Evolutionary conservation across 2,329 filamentous ascomycete genomes (phyloP), one percentile per base, ranked within the genome.

Genomic region (Cordyceps javanica): DNA sequence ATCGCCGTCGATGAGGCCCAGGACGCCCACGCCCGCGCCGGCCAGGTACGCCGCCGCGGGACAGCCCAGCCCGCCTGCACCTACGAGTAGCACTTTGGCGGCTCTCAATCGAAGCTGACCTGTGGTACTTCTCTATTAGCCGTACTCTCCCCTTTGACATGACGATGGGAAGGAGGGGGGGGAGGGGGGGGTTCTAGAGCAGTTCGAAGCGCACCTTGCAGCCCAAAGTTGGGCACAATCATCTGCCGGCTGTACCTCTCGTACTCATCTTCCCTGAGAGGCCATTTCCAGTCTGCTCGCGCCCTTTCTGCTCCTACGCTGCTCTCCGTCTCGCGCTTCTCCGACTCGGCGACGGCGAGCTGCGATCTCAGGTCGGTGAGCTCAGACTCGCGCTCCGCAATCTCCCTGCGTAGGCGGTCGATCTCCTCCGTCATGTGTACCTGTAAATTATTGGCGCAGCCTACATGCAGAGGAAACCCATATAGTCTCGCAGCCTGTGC

Each of bases 11-110:
- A 94, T 83, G 8, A 99, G 76, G 0, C 93, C 92, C 19, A 99
- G 72, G 0, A 80, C 89, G 9, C 92, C 91, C 1, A 97, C 81
- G 0, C 94, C 94, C 1, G 94, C 89, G 23, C 91, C 93, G 10
- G 91, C 90, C 1, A 99, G 82, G 68, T 99, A 99, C n/a, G 89
- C 82, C 0, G 92, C 90, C 13, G 94, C 91, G 11, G 94, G 94
- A 69, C 91, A 97, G 11, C 94, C 94, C 13, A 99, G 76, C 0
- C 94, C 94, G 6, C 94, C 94, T 2, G 90, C 87, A 11, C 94
- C 94, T 25, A 99, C 82, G 48, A 99, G 78, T 8, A 97, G 79
- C 5, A 97, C 86, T 21, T 79, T 83, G 1, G 90, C 79, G 1
- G 79, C 75, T 65, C 85, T 88, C 16, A 97, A 76, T 32, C 82